These are phyloP conservation scores for Diaporthe australafricana DNA, from an alignment of 2,329 filamentous ascomycete genomes.

Conservation along the genomic window DNA sequence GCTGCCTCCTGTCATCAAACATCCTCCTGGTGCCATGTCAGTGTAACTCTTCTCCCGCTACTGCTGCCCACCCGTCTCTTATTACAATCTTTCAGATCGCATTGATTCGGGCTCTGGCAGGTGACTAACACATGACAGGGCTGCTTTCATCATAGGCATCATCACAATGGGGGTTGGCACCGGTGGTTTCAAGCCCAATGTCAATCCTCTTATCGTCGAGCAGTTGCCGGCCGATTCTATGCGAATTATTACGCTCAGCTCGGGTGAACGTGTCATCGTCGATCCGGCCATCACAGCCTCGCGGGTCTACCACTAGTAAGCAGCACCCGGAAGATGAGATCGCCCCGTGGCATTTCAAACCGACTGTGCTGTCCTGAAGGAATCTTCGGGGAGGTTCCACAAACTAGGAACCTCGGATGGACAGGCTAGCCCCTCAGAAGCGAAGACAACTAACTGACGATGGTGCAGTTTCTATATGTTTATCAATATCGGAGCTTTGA, in stretches of 20 bases:
- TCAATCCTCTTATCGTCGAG: slow-evolving; percentile 75
- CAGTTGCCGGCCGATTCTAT: slow-evolving; percentile 69
- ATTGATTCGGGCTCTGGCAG: too few species aligned
- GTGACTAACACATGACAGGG: too few species aligned
- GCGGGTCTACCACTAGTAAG: slow-evolving; percentile 70
- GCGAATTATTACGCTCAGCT: slow-evolving; percentile 61
- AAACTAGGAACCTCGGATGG: background rate
- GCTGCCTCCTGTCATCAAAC: slow-evolving; percentile 3
- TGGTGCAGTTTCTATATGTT: slow-evolving; percentile 44
- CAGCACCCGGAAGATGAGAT: background rate
- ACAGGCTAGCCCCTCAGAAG: background rate
- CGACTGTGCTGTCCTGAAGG: too few species aligned
- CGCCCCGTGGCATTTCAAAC: too few species aligned
- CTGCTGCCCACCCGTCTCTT: too few species aligned
- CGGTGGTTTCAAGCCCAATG: slow-evolving; percentile 81
- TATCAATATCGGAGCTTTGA: slow-evolving; percentile 69
- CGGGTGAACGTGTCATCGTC: slow-evolving; percentile 72
- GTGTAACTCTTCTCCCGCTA: too few species aligned
- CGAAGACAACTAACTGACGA: background rate
- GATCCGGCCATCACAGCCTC: slow-evolving; percentile 72
- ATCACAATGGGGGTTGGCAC: slow-evolving; percentile 68
- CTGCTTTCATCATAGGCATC: slow-evolving; percentile 72
- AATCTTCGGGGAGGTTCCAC: too few species aligned
- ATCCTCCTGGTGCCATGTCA: background rate
- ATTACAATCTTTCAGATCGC: too few species aligned